Evolutionary conservation across 1,139 yeast species (phyloP), one percentile per base, ranked within the genome.

Genomic region (Lodderomyces orthopsilosis): DNA sequence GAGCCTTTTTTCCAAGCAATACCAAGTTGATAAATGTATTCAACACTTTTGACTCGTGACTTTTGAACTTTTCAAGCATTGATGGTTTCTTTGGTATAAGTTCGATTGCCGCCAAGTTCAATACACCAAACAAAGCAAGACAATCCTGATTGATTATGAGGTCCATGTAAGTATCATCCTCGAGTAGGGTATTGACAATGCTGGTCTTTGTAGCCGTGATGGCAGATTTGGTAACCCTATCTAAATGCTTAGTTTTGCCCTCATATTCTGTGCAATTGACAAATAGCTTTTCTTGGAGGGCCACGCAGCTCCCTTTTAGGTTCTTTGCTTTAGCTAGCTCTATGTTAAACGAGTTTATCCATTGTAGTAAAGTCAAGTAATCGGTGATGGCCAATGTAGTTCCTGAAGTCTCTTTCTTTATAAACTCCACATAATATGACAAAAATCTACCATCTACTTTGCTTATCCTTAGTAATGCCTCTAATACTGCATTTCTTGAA

Each of bases 351-450:
- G 52, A 49, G 51, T 72, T 74, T 38, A 68, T 61, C 90, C 91
- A 85, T 26, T 70, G 68, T 38, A 84, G 65, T 14, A 84, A 63
- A 3, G 83, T 72, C 55, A 80, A 63, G 46, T 79, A 64, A 57
- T 80, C 86, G 5, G 79, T 65, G 4, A 73, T 58, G 2, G 91
- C 85, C 46, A 72, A 60, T 10, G 67, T 61, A 15, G 53, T 46
- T 41, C 63, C 61, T 1, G 56, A 44, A 1, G 75, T 62, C 28
- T 66, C 56, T 24, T 69, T 67, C 28, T 56, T 46, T 35, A 77
- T 63, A 48, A 66, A 78, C 38, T 66, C 67, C 35, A 65, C 55
- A 39, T 67, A 68, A n/a, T n/a, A 9, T 13, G 56, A 49, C 35
- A 75, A 56, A 42, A 67, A 68, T 19, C 58, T 63, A 9, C 58